These are phyloP conservation scores for Tritrichomonas musculus DNA, from an alignment of 208 protist species.

Conservation along the genomic window DNA sequence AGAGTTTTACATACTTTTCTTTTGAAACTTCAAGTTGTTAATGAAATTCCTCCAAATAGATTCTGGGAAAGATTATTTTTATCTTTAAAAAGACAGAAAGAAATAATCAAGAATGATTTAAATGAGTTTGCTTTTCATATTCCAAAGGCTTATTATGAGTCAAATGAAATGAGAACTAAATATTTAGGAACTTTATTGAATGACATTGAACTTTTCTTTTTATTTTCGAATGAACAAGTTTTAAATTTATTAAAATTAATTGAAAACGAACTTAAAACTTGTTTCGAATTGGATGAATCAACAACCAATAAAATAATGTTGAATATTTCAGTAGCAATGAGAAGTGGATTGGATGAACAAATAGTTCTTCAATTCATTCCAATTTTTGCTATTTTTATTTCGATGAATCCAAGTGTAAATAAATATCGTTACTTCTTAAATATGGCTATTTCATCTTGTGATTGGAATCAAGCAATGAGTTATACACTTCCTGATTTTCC, in stretches of 20 bases:
- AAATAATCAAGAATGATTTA: not conserved
- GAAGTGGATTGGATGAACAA: not conserved
- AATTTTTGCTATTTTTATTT: not conserved
- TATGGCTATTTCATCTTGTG: not conserved
- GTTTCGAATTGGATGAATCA: not conserved
- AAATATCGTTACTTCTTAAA: not conserved
- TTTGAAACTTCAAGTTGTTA: not conserved
- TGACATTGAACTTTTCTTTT: not conserved
- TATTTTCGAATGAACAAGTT: not conserved
- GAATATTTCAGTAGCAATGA: not conserved
- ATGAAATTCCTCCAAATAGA: not conserved
- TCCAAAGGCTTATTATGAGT: not conserved
- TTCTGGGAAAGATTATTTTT: not conserved
- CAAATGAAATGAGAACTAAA: not conserved
- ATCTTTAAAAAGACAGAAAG: not conserved
- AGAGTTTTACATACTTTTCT: not conserved
- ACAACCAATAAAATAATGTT: no score
- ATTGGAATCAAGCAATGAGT: not conserved
- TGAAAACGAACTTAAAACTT: not conserved
- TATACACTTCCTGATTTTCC: not conserved
- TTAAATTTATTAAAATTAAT: not conserved
- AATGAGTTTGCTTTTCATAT: not conserved
- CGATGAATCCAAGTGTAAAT: not conserved
- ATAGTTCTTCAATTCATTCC: not conserved
- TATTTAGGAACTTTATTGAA: not conserved